Evolutionary conservation across 192 early-diverging fungal genomes (phyloP).

Genomic region (Entophlyctis helioformis): DNA sequence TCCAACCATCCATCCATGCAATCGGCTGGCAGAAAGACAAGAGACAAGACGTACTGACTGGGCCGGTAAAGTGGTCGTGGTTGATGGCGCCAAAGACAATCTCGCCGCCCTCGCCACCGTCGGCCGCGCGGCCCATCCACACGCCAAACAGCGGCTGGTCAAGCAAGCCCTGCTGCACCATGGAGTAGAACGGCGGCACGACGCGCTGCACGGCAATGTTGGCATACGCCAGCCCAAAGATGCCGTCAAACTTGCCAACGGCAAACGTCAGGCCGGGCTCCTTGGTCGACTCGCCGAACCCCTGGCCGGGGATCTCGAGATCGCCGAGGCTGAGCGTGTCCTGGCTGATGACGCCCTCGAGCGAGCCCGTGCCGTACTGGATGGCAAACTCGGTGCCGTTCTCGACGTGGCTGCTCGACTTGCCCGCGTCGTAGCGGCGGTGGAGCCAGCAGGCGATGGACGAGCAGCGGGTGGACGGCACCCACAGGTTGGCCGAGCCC

Average conservation of each 20-base stretch:
- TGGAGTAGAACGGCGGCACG: conserved; percentile 90
- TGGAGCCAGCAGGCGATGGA: conserved; percentile 97
- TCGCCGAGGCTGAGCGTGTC: conserved; percentile 70
- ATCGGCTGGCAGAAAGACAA: too few species aligned
- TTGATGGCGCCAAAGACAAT: conserved; percentile 83
- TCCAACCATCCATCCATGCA: too few species aligned
- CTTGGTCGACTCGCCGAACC: conserved; percentile 93
- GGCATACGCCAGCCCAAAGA: conserved; percentile 65
- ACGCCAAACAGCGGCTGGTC: conserved; percentile 84
- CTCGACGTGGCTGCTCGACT: conserved; percentile 64
- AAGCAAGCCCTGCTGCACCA: conserved; percentile 52
- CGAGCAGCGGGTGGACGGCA: conserved; percentile 83
- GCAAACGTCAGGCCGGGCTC: conserved; percentile 94
- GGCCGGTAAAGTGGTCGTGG: conserved; percentile 52
- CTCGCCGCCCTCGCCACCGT: conserved; percentile 67
- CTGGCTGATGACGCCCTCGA: conserved; percentile 89
- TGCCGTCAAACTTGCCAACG: conserved; percentile 93
- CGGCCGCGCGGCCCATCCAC: conserved; percentile 66
- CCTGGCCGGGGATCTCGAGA: conserved; percentile 52
- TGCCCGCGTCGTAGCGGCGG: conserved; percentile 66
- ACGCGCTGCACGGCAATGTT: conserved; percentile 74
- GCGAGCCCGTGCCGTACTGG: conserved; percentile 81
- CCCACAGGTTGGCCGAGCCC: conserved; percentile 92
- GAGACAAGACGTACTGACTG: conserved; percentile 22
- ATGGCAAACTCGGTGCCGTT: conserved; percentile 96